A percentile compares a stretch with the other conserved stretches of the same genome.
These are phyloP conservation scores for Colletotrichum noveboracense DNA, from an alignment of 2,329 filamentous ascomycete genomes.

Conservation along the genomic window DNA sequence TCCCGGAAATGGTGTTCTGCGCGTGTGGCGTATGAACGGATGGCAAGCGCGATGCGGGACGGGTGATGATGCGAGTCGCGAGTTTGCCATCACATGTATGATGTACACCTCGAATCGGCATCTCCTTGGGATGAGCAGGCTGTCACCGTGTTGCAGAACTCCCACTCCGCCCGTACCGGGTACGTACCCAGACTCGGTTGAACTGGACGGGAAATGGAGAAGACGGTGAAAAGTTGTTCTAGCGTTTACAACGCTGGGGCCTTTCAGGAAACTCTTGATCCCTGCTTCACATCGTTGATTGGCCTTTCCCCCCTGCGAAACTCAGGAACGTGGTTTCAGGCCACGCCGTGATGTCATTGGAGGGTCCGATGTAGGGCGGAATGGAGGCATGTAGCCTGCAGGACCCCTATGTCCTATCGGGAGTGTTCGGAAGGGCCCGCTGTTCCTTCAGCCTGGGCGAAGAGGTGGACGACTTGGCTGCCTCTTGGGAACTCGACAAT, in stretches of 20 bases:
- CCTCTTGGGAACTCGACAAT: not conserved
- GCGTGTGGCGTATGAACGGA: not conserved
- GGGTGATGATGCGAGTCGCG: slow-evolving; percentile 1
- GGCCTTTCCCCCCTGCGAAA: not conserved
- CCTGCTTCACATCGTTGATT: slow-evolving; percentile 9
- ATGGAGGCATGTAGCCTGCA: slow-evolving; percentile 21
- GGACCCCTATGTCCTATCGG: slow-evolving; percentile 18
- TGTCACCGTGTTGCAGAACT: not conserved
- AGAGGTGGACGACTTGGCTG: not conserved
- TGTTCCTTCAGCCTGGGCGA: not conserved
- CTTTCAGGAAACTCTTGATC: not conserved
- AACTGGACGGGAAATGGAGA: not conserved
- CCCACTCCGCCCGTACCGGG: not conserved
- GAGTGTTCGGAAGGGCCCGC: slow-evolving; percentile 19
- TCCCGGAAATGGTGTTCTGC: not conserved
- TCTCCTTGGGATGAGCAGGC: not conserved
- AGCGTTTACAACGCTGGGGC: slow-evolving; percentile 3
- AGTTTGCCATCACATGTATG: slow-evolving; percentile 5
- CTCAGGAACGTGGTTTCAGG: slow-evolving; percentile 22
- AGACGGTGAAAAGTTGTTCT: slow-evolving; percentile 17
- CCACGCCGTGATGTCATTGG: slow-evolving; percentile 18
- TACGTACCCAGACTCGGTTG: not conserved
- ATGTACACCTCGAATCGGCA: not conserved
- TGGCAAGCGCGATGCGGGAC: not conserved
- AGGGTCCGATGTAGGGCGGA: slow-evolving; percentile 11